Evolutionary conservation across 495 filamentous ascomycete species (phyloP).

Genomic region (Annulohypoxylon nitens): DNA sequence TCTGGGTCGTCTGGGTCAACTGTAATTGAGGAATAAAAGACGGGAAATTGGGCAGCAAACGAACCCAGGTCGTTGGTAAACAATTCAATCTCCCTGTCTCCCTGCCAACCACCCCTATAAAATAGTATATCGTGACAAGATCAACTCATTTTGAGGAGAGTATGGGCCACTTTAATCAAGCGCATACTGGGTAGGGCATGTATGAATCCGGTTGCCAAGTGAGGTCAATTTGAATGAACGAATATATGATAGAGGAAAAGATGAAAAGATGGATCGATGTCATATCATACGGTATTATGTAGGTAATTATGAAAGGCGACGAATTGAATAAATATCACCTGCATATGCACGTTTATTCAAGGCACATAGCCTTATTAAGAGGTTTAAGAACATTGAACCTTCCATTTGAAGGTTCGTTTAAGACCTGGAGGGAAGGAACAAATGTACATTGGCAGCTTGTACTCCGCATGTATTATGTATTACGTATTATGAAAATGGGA

Average conservation of each 20-base stretch:
- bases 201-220: slow-evolving; percentile 1
- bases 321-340: neutral
- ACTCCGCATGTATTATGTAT: neutral
- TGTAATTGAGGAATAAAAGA: slow-evolving; percentile 36
- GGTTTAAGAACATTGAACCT: neutral
- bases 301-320: neutral
- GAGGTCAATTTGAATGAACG: neutral
- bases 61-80: slow-evolving; percentile 35
- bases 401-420: slow-evolving; percentile 1
- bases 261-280: neutral
- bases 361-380: slow-evolving; percentile 1
- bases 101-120: slow-evolving; percentile 32
- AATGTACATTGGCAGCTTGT: neutral
- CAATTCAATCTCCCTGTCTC: slow-evolving; percentile 3
- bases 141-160: neutral
- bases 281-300: neutral
- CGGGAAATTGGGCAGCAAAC: slow-evolving; percentile 37
- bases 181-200: neutral
- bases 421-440: neutral
- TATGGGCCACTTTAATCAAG: neutral
- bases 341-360: slow-evolving; percentile 5
- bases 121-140: slow-evolving; percentile 7
- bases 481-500: neutral
- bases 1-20: slow-evolving; percentile 10
- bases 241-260: neutral